These are phyloP conservation scores for Calonectria pauciramosa DNA, from an alignment of 2,329 filamentous ascomycete genomes.

Conservation along the genomic window DNA sequence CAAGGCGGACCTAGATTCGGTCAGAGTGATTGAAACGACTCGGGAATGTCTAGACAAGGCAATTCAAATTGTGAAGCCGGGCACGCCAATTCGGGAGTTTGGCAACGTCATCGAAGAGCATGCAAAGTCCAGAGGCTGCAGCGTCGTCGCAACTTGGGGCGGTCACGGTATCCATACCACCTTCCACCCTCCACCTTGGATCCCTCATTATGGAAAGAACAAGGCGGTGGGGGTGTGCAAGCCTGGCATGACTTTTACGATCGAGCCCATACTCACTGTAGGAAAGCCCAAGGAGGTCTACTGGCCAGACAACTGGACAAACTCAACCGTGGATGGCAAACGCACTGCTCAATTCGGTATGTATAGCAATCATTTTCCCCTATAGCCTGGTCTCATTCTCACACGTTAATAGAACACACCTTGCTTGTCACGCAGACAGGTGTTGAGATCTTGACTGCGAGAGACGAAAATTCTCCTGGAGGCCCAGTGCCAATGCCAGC, in stretches of 20 bases:
- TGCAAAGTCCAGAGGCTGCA: conserved; percentile 87
- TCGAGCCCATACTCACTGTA: conserved; percentile 97
- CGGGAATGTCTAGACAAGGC: conserved; percentile 91
- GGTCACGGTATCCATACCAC: conserved; percentile 95
- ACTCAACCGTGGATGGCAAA: conserved; percentile 90
- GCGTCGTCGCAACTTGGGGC: conserved; percentile 95
- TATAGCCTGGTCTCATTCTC: conserved; percentile 29
- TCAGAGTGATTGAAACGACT: conserved; percentile 91
- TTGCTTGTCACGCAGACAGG: conserved; percentile 86
- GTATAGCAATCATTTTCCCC: conserved; percentile 41
- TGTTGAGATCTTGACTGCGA: conserved; percentile 84
- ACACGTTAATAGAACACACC: conserved; percentile 75
- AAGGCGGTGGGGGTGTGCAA: conserved; percentile 96
- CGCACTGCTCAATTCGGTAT: conserved; percentile 94
- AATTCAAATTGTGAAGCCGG: conserved; percentile 93
- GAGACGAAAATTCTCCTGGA: conserved; percentile 79
- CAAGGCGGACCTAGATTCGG: conserved; percentile 84
- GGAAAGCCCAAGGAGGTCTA: conserved; percentile 93
- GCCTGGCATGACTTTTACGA: conserved; percentile 98
- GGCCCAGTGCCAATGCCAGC: conserved; percentile 66
- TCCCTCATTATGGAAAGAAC: conserved; percentile 98
- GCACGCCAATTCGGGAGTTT: conserved; percentile 91
- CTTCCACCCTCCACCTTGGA: conserved; percentile 94
- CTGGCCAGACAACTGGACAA: conserved; percentile 99
- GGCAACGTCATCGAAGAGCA: conserved; percentile 96